These are phyloP conservation scores for Polymyxa betae DNA, from an alignment of 208 protist species.

Conservation along the genomic window DNA sequence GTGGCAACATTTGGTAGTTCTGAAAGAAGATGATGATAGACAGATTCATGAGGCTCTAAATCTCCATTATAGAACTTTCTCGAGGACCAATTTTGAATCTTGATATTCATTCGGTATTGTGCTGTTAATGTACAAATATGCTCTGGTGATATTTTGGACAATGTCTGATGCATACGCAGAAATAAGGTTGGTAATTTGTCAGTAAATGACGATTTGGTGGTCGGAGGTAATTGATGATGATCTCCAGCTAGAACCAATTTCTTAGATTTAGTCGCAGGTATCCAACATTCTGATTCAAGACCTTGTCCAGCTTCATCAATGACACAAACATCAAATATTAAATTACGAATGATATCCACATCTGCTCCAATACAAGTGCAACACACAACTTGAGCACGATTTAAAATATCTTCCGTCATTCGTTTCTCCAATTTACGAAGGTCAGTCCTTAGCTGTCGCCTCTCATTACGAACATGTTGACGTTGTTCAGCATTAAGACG, in stretches of 20 bases:
- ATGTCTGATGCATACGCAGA: conserved; percentile 54
- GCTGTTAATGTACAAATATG: conserved; percentile 23
- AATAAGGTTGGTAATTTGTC: not conserved
- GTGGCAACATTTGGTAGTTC: not conserved
- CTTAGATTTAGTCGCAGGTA: conserved; percentile 47
- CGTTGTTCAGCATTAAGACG: not conserved
- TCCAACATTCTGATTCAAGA: conserved; percentile 60
- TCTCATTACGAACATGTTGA: not conserved
- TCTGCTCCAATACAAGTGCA: conserved; percentile 55
- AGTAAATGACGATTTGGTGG: conserved; percentile 49
- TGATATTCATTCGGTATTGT: conserved; percentile 64
- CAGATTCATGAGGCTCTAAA: conserved; percentile 42
- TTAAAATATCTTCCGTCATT: not conserved
- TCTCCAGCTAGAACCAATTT: conserved; percentile 61
- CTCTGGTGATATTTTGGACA: not conserved
- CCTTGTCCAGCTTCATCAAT: conserved; percentile 65
- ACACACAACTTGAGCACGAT: conserved; percentile 44
- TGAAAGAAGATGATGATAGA: conserved; percentile 44
- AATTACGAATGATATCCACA: not conserved
- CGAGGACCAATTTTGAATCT: conserved; percentile 51
- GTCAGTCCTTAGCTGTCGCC: not conserved
- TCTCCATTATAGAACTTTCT: conserved; percentile 47
- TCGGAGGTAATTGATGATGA: conserved; percentile 55
- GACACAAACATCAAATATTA: conserved; percentile 57
- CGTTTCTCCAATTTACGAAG: not conserved